phyloP scores from a whole-genome alignment of 768 basidiomycete species.

The Psilocybe azurescens region DNA sequence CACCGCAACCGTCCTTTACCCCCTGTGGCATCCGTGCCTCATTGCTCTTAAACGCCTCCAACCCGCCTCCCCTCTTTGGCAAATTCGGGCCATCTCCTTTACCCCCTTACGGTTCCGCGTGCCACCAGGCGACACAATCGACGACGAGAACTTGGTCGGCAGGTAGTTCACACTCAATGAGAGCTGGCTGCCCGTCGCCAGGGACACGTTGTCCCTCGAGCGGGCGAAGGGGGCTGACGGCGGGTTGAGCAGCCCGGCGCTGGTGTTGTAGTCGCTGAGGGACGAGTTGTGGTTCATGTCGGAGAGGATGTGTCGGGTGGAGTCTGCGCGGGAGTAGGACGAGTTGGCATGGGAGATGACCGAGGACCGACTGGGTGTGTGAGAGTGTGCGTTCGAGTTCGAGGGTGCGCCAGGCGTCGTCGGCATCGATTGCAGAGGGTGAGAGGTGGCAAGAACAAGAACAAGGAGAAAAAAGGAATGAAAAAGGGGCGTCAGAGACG shows the following conservation, averaged over 20 bases:
- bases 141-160: constrained; percentile 73
- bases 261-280: constrained; percentile 24
- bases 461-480: not conserved
- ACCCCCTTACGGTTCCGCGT: constrained; percentile 30
- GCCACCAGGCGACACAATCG: constrained; percentile 34
- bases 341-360: constrained; percentile 38
- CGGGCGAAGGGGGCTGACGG: constrained; percentile 43
- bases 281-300: constrained; percentile 29
- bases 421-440: not conserved
- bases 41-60: constrained; percentile 62
- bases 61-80: constrained; percentile 70
- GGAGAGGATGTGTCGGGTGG: constrained; percentile 53
- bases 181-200: constrained; percentile 51
- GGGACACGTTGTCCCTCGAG: constrained; percentile 23
- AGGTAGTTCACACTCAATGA: constrained; percentile 75
- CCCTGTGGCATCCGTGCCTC: constrained; percentile 54
- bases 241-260: constrained; percentile 41
- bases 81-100: constrained; percentile 7
- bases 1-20: constrained; percentile 54
- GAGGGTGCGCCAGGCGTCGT: not conserved
- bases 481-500: not conserved
- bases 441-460: not conserved
- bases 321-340: constrained; percentile 48
- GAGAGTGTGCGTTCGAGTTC: constrained; percentile 2
- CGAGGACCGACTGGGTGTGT: constrained; percentile 40